Base-by-base conservation (phyloP, 345 rosid genomes). In the Pistacia vera region DNA sequence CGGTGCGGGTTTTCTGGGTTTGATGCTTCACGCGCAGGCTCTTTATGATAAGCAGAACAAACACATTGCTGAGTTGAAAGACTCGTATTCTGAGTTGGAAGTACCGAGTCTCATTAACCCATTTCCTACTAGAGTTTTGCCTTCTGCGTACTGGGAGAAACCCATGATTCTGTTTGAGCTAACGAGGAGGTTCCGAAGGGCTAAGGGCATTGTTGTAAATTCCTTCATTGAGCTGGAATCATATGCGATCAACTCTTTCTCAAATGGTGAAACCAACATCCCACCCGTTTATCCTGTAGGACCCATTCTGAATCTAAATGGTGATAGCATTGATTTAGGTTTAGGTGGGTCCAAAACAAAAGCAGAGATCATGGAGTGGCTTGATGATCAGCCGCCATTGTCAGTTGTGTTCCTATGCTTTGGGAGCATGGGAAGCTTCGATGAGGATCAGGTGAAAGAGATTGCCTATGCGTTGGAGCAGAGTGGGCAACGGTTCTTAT, bases 401-500 rank as follows among this genome's bases (percentile, higher is more conserved):
- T 85, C 94, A 3, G 92, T 87, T 14, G 90, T 88, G 73, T 90
- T 90, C 77, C 75, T 91, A 28, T 91, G 91, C 81, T 91, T 91
- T 65, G 91, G 97, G 38, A 90, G 94, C 86, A 68, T 33, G 75
- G 94, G 97, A 68, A 70, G 85, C 54, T 91, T 91, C 61, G 58
- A 33, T 56, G 84, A 63, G 48, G 82, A 77, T 4, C 97, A 90
- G 74, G 72, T 84, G 17, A 81, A 70, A 54, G 84, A 85, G 65
- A 81, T 87, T 7, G 94, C 90, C 2, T 2, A 17, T 17, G 94
- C 83, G 9, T 81, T 90, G 4, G 90, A 88, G 72, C 71, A 52
- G 56, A 76, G 83, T 30, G 88, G 88, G 17, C 77, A 76, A 4
- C 72, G 83, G 0, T 88, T 88, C 65, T 5, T 90, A 16, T 90